phyloP scores from a whole-genome alignment of 2,329 filamentous ascomycete species.

The Alternaria incomplexa region DNA sequence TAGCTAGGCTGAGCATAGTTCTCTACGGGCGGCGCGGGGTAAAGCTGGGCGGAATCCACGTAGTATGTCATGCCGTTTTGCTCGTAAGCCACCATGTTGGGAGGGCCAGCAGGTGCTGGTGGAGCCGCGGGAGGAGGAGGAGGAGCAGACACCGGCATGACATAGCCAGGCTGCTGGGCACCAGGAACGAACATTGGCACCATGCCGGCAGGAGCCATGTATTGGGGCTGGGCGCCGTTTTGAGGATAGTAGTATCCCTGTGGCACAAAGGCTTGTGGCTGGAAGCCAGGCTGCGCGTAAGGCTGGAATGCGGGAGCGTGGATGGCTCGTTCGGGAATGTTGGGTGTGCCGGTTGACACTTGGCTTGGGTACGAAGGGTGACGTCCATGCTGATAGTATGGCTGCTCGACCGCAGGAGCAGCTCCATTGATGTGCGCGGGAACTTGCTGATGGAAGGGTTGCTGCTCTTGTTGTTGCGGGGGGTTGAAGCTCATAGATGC shows the following conservation, averaged over 20 bases:
- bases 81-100: constrained; percentile 77
- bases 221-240: constrained; percentile 44
- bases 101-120: constrained; percentile 48
- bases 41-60: constrained; percentile 78
- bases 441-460: constrained; percentile 95
- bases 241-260: constrained; percentile 69
- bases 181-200: constrained; percentile 66
- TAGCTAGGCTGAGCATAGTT: constrained; percentile 55
- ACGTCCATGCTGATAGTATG: constrained; percentile 67
- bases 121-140: constrained; percentile 39
- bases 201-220: constrained; percentile 54
- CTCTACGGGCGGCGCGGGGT: constrained; percentile 54
- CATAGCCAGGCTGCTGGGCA: constrained; percentile 56
- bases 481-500: constrained; percentile 65
- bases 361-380: constrained; percentile 74
- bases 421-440: constrained; percentile 72
- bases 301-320: constrained; percentile 87
- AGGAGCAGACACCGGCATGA: constrained; percentile 48
- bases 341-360: constrained; percentile 77
- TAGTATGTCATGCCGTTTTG: constrained; percentile 97
- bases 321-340: constrained; percentile 90
- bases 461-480: constrained; percentile 72
- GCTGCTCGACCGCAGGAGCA: constrained; percentile 57
- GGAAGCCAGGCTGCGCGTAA: constrained; percentile 63
- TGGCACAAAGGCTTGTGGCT: constrained; percentile 50